Percentiles rank a stretch among this genome's conserved stretches.
phyloP scores from a whole-genome alignment of 2,329 filamentous ascomycete species.

The Talaromyces sp. region DNA sequence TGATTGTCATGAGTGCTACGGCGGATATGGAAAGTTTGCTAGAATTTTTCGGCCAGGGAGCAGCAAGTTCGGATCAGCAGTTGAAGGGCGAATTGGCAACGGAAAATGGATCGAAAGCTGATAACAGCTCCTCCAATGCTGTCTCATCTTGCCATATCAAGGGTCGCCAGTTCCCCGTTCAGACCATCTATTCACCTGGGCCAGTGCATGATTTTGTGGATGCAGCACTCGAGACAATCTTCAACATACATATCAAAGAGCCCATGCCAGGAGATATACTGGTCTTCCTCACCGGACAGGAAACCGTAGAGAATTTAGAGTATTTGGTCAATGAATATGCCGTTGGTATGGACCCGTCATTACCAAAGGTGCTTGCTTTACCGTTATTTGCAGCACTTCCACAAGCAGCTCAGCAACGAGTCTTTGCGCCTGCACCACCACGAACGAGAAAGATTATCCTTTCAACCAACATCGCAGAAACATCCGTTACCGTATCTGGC shows the following conservation, averaged over 20 bases:
- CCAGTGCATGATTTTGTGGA: conserved; percentile 79
- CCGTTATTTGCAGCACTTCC: conserved; percentile 88
- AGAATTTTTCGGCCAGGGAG: conserved; percentile 60
- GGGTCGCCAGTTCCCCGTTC: conserved; percentile 82
- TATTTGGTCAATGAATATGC: conserved; percentile 76
- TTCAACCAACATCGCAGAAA: conserved; percentile 97
- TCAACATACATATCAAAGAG: conserved; percentile 80
- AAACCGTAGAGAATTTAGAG: conserved; percentile 81
- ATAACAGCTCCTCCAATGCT: conserved; percentile 25
- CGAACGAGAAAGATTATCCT: conserved; percentile 84
- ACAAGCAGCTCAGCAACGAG: conserved; percentile 76
- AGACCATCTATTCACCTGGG: conserved; percentile 66
- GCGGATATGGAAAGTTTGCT: conserved; percentile 76
- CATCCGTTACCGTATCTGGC: conserved; percentile 90
- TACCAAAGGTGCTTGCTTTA: conserved; percentile 64
- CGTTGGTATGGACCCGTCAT: conserved; percentile 62
- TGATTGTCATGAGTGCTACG: conserved; percentile 96
- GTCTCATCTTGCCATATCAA: conserved; percentile 64
- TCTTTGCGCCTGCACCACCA: conserved; percentile 70
- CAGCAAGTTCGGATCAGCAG: neutral
- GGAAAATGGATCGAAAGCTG: conserved; percentile 11
- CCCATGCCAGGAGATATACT: conserved; percentile 91
- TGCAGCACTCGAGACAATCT: conserved; percentile 71
- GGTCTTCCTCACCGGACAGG: conserved; percentile 87
- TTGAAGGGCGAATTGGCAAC: neutral